A percentile compares a stretch with the other conserved stretches of the same genome.
Evolutionary conservation across 805 yeast genomes (phyloP).

Genomic region (Kuraishia piskuri): DNA sequence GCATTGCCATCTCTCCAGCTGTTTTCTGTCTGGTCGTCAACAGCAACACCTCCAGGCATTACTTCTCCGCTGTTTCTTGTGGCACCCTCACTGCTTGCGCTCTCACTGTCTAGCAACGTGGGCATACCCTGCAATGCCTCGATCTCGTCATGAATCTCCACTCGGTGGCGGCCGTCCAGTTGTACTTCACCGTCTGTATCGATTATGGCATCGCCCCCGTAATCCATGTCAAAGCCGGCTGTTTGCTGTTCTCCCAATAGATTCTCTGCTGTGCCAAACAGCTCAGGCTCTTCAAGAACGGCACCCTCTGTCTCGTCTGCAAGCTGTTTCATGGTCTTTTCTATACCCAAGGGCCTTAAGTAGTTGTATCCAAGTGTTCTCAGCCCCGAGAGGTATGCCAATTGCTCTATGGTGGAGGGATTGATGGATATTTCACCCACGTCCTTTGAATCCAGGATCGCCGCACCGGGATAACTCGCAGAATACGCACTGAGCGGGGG

Average conservation of each 20-base stretch:
- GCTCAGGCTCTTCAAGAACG: conserved; percentile 14
- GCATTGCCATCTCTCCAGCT: too few relatives aligned
- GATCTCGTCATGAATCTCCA: neutral
- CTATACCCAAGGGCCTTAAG: conserved; percentile 51
- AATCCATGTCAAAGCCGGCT: conserved; percentile 9
- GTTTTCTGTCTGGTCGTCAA: neutral
- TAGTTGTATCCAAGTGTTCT: conserved; percentile 37
- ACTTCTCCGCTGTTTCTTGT: neutral
- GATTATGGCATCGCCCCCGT: conserved; percentile 3
- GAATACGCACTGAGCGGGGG: neutral
- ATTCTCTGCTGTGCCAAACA: conserved; percentile 5
- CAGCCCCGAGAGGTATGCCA: conserved; percentile 20
- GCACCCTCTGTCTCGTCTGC: conserved; percentile 8
- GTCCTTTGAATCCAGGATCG: neutral
- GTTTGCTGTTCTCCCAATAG: neutral
- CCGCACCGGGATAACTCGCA: neutral
- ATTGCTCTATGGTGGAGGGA: conserved; percentile 4
- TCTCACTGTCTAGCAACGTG: neutral
- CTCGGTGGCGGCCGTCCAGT: neutral
- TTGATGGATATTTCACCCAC: conserved; percentile 3
- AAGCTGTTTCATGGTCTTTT: conserved; percentile 40
- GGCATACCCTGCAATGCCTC: neutral
- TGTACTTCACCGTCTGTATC: conserved; percentile 7
- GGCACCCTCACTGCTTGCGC: neutral
- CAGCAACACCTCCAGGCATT: neutral